Evolutionary conservation across 495 filamentous ascomycete genomes (phyloP), one percentile per base, ranked within the genome.

Genomic region (Penicillium verhagenii): DNA sequence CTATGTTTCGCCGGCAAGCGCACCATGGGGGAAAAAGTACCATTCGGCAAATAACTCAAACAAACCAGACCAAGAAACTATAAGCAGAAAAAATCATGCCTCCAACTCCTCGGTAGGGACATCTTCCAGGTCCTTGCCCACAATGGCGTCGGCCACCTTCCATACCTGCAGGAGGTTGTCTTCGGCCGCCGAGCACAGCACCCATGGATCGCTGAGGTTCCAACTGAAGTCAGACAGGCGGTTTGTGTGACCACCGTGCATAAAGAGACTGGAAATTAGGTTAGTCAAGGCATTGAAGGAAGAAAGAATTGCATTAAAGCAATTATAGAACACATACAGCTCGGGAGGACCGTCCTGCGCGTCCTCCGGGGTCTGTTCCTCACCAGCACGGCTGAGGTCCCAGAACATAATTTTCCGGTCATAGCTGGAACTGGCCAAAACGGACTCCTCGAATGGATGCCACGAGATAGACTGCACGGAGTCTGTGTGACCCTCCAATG

Each of bases 181-280:
- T 65, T 99, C 95, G 2, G 94, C 93, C 10, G 93, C 92, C 45
- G 88, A 93, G 64, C 89, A 91, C 51, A 97, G 85, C 25, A 96
- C 83, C 95, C 95, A 99, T 11, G 92, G 92, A 63, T 96, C 89
- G 62, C 92, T 96, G 54, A 85, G 81, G 67, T 97, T 99, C 92
- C 93, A 99, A 76, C 86, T 91, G 61, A 99, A 97, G 71, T 99
- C 95, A 9, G 89, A 88, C 37, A 99, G 85, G 50, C 92, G 87
- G 67, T 96, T 96, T 14, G 93, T 99, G 73, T 97, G 95, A 20
- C 95, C 95, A 54, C 94, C 95, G 61, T 99, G 95, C 94, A 99
- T 99, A 69, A 99, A 99, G 13, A 96, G 75, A 43, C 88, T 91
- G 57, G 8, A 13, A 6, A 6, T 6, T 14, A 35, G 6, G 14